Base-by-base conservation (phyloP, 345 rosid species). In the Hevea brasiliensis region DNA sequence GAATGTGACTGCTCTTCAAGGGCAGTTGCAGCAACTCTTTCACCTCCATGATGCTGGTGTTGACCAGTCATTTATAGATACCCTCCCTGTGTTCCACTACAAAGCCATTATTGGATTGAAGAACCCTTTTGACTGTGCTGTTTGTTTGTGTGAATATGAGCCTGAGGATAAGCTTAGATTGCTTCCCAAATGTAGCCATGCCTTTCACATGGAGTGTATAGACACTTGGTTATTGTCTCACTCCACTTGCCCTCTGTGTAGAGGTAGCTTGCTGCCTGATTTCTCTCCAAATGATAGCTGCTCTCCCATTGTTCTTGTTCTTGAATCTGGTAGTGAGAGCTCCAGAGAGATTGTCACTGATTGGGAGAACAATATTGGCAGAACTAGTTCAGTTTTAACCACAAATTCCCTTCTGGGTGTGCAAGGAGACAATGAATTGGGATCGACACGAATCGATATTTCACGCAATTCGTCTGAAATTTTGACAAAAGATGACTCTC, bases 201-300 rank as follows among this genome's bases (percentile, higher is more conserved):
- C 99, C 54, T 95, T 95, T 80, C 99, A 95, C 79, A 83, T 87
- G 97, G 99, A 93, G 55, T 95, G 99, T 73, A 95, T 95, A 56
- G 99, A 95, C 55, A 93, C 98, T 21, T 95, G 99, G 99, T 92
- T 95, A 59, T 81, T 95, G 84, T 95, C 98, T 76, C 99, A 95
- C 84, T 95, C 99, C 18, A 95, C 96, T 72, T 95, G 99, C 84
- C 99, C 99, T 54, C 84, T 93, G n/a, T 95, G 98, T 67, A 84
- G 99, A 85, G 90, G 88, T 12, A 78, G 84, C 65, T 81, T 95
- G 81, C 82, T 93, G 72, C 84, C 90, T 21, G 99, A 90, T 75
- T 85, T 88, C 82, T 74, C 90, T 27, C 85, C 81, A n/a, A 86
- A 79, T 74, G 74, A 61, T 35, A 62, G 71, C 53, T 59, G 80